Evolutionary conservation across 2,329 filamentous ascomycete genomes (phyloP), one percentile per base, ranked within the genome.

Genomic region (Chaetomium strumarium): DNA sequence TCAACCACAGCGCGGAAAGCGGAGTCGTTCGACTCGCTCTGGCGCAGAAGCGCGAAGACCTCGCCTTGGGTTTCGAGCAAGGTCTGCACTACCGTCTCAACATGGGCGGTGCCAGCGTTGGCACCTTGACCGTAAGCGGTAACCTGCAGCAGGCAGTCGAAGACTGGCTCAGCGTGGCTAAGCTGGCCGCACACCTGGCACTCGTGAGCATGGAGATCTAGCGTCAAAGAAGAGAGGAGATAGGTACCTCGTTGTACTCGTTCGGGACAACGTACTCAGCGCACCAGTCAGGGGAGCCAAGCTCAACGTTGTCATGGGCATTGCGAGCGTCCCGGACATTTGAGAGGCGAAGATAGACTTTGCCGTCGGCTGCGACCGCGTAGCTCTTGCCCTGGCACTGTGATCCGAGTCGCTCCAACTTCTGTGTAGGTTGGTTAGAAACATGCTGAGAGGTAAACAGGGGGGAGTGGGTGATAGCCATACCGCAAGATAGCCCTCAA

Each of bases 261-360:
- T 66, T 68, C 2, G 74, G 69, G 9, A 68, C 67, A 29, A 81
- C 66, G 46, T 73, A 74, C 41, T 69, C 66, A 16, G 73, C 67
- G 43, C 65, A 63, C 78, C 80, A 84, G 33, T 70, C 68, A 11
- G 71, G 67, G 42, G 70, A 68, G 33, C 70, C 65, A 16, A 74
- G 59, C 1, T 70, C 67, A 29, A 78, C 64, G 46, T 75, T 76
- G 12, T 74, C 68, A 51, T 75, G 70, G 8, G 77, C 73, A 31
- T 72, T 70, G 48, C 72, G 76, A 7, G 83, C 75, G 64, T 85
- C 81, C 46, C 79, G 75, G 46, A 84, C 76, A 60, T 86, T 83
- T 7, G 73, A 68, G 59, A 86, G 84, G 5, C 74, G 75, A 20
- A 83, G 67, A 52, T 75, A 78, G 30, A 81, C 72, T 45, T 70